A percentile compares a stretch with the other conserved stretches of the same genome.
Conservation (phyloP, 179 eudicot species). For the Actinidia chinensis region DNA sequence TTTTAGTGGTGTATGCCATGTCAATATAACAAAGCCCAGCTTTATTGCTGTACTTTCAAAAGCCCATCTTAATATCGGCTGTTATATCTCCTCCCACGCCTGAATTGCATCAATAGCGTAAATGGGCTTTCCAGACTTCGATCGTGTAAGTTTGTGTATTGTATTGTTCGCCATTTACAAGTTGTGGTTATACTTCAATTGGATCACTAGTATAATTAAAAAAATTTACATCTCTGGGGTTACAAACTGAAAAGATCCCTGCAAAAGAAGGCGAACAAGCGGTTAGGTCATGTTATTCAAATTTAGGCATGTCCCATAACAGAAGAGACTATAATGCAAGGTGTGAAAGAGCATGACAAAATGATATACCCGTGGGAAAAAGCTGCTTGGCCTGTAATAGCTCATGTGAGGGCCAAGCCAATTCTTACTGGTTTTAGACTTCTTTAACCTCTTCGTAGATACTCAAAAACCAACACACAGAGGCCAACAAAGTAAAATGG, state of each 20-base stretch:
- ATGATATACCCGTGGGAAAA: conserved; percentile 26
- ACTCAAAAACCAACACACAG: conserved; percentile 33
- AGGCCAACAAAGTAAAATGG: conserved; percentile 42
- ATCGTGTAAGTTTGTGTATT: not conserved
- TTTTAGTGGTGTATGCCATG: too few relatives aligned
- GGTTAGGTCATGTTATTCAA: not conserved
- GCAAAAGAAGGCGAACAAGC: conserved; percentile 14
- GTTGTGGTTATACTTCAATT: conserved; percentile 7
- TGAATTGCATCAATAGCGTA: not conserved
- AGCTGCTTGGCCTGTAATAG: not conserved
- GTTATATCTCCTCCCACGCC: not conserved
- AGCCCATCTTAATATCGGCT: not conserved
- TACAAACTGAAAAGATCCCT: conserved; percentile 16
- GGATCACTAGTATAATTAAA: not conserved
- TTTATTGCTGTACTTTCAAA: too few relatives aligned
- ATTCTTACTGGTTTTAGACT: conserved; percentile 44
- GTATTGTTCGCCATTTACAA: not conserved
- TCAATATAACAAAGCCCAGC: too few relatives aligned
- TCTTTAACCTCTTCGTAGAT: conserved; percentile 33
- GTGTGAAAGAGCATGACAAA: not conserved
- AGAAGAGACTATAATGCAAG: not conserved
- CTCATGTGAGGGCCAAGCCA: conserved; percentile 31
- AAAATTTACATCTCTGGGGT: conserved; percentile 9
- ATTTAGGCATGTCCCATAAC: not conserved
- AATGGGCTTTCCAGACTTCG: not conserved